phyloP scores from a whole-genome alignment of 805 yeast genomes.

The Teunomyces pallodes region DNA sequence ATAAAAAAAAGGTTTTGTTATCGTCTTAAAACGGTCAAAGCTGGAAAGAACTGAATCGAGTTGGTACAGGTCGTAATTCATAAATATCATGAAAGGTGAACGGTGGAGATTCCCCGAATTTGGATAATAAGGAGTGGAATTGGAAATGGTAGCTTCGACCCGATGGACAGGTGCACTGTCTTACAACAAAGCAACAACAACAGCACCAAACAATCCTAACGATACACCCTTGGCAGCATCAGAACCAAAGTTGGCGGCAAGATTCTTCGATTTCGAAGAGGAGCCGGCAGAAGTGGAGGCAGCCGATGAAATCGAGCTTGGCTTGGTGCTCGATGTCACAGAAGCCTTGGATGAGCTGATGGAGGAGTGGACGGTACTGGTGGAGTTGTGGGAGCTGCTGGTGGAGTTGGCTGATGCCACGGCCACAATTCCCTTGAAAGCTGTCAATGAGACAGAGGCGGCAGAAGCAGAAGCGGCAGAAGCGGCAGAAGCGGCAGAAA shows the following conservation, averaged over 20 bases:
- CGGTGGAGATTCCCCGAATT: background rate
- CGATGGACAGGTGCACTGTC: too few relatives aligned
- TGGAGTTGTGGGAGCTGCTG: conserved; percentile 13
- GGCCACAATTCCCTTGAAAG: conserved; percentile 35
- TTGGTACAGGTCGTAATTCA: background rate
- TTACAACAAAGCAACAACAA: conserved; percentile 36
- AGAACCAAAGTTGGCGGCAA: conserved; percentile 29
- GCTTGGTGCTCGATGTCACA: conserved; percentile 10
- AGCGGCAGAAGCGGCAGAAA: conserved; percentile 22
- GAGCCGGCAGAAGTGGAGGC: conserved; percentile 24
- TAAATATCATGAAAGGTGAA: background rate
- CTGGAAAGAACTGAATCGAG: background rate
- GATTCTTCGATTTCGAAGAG: conserved; percentile 24
- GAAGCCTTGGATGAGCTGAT: conserved; percentile 5
- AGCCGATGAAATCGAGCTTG: conserved; percentile 14
- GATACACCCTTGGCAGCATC: conserved; percentile 20
- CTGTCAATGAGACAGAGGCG: conserved; percentile 16
- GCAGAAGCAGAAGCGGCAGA: conserved; percentile 11
- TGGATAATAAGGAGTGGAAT: background rate
- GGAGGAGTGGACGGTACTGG: conserved; percentile 5
- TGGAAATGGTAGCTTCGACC: background rate
- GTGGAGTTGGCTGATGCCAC: conserved; percentile 38
- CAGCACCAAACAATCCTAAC: conserved; percentile 25
- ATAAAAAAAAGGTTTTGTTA: too few relatives aligned
- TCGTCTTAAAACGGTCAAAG: background rate